These are phyloP conservation scores for Eucalyptus decipiens DNA, from an alignment of 345 rosid species.

Conservation along the genomic window DNA sequence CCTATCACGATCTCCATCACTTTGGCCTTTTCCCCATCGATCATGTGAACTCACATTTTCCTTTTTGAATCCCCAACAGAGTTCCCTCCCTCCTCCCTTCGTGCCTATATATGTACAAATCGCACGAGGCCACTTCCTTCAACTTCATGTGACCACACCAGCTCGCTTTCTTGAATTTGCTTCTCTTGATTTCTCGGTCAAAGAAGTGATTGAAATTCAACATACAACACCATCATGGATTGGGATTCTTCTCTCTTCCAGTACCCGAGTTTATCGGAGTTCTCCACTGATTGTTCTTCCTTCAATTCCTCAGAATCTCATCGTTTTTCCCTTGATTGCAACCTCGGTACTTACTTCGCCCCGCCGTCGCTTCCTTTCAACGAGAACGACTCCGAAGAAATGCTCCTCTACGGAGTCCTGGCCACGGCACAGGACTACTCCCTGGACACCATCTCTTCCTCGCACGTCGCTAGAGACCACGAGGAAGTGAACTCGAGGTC, in stretches of 20 bases:
- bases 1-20: neutral
- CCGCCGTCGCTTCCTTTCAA: conserved; percentile 37
- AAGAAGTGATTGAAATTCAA: neutral
- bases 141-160: neutral
- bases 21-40: neutral
- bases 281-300: conserved; percentile 11
- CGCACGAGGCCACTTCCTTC: neutral
- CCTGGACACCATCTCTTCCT: neutral
- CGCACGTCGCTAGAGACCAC: neutral
- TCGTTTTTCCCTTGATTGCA: neutral
- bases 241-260: conserved; percentile 9
- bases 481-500: conserved; percentile 18
- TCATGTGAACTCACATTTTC: neutral
- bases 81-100: neutral
- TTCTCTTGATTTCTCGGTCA: neutral
- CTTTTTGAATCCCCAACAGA: neutral
- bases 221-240: conserved; percentile 9
- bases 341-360: neutral
- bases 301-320: neutral
- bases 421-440: conserved; percentile 10
- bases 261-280: conserved; percentile 2
- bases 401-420: conserved; percentile 39
- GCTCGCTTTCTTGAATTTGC: neutral
- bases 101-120: conserved; percentile 6
- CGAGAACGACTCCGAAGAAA: conserved; percentile 49